These are phyloP conservation scores for Colletotrichum tabaci DNA, from an alignment of 2,329 filamentous ascomycete genomes.

Conservation along the genomic window DNA sequence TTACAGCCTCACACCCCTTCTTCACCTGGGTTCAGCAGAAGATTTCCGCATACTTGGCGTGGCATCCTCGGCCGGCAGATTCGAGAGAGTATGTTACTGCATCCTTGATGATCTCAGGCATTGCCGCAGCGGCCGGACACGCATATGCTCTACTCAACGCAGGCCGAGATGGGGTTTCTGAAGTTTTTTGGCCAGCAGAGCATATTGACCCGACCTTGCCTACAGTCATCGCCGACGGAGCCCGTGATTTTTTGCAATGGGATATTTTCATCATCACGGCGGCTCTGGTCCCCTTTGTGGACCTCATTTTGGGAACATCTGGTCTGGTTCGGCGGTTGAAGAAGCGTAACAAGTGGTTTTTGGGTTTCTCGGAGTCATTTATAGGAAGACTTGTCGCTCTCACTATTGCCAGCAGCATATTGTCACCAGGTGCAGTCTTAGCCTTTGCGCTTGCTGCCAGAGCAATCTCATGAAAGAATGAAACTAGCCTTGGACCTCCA, in stretches of 20 bases:
- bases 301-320: slow-evolving; percentile 9
- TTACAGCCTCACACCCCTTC: background rate
- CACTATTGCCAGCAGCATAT: background rate
- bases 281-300: slow-evolving; percentile 11
- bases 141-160: background rate
- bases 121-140: background rate
- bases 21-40: background rate
- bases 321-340: background rate
- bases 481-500: too few species aligned
- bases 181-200: slow-evolving; percentile 4
- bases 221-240: slow-evolving; percentile 9
- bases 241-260: slow-evolving; percentile 16
- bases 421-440: slow-evolving; percentile 14
- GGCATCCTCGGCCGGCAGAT: background rate
- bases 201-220: background rate
- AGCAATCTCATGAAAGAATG: background rate
- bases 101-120: slow-evolving; percentile 1
- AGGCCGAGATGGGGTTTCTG: background rate
- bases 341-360: background rate
- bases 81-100: background rate
- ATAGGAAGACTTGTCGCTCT: background rate
- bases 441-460: background rate
- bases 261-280: slow-evolving; percentile 20
- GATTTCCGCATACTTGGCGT: background rate
- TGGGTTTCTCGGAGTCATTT: background rate